Evolutionary conservation across 495 filamentous ascomycete species (phyloP).

Genomic region (Talaromyces nanjingensis): DNA sequence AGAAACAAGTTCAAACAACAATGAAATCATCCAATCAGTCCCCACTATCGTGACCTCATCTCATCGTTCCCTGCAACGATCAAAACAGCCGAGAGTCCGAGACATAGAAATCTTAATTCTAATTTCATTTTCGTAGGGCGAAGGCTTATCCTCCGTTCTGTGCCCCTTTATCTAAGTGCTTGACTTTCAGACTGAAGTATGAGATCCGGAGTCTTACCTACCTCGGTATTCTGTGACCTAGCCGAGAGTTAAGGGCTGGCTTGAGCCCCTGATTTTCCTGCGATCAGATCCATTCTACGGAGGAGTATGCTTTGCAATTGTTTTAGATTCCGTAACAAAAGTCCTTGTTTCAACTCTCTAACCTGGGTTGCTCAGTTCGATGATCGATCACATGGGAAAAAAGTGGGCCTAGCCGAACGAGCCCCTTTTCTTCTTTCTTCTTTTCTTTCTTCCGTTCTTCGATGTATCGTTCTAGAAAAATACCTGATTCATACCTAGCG

Average conservation of each 20-base stretch:
- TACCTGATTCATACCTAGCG: neutral
- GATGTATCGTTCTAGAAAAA: neutral
- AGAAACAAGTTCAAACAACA: neutral
- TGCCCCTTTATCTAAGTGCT: neutral
- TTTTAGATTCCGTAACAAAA: neutral
- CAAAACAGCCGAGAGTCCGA: neutral
- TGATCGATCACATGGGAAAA: neutral
- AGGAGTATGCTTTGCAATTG: neutral
- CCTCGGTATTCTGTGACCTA: neutral
- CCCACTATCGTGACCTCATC: neutral
- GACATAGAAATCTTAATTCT: neutral
- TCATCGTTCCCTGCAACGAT: neutral
- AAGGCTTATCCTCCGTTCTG: neutral
- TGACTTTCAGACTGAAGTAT: no score
- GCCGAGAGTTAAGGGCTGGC: neutral
- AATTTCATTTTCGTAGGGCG: neutral
- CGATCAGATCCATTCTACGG: neutral
- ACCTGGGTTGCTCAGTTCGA: neutral
- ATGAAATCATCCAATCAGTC: neutral
- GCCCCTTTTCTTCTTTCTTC: neutral
- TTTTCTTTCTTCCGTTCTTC: neutral
- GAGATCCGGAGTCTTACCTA: no score
- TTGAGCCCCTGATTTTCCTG: neutral
- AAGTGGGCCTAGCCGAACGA: neutral
- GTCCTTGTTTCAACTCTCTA: neutral